phyloP scores from a whole-genome alignment of 768 basidiomycete species.

The Russula abietina region DNA sequence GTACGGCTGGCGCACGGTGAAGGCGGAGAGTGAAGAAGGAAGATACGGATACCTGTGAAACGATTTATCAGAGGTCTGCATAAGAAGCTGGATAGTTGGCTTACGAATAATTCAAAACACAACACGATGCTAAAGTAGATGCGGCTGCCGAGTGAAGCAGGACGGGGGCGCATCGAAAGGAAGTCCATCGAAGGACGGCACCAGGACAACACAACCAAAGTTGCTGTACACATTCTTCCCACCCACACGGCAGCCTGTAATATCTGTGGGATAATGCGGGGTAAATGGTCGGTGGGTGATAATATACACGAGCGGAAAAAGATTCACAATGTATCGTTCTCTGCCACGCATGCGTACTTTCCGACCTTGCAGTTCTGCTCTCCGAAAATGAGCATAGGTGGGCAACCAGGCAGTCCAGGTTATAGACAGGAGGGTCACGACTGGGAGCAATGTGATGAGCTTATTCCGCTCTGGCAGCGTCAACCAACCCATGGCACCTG shows the following conservation, averaged over 20 bases:
- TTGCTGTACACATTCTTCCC: constrained; percentile 46
- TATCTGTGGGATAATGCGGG: constrained; percentile 35
- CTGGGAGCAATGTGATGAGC: constrained; percentile 38
- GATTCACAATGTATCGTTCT: constrained; percentile 52
- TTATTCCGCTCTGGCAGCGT: background rate
- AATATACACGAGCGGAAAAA: background rate
- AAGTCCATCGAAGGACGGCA: constrained; percentile 38
- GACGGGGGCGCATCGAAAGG: constrained; percentile 34
- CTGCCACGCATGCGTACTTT: constrained; percentile 64
- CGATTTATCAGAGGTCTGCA: background rate
- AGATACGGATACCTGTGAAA: constrained; percentile 41
- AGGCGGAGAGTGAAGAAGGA: constrained; percentile 55
- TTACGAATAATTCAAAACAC: constrained; percentile 51
- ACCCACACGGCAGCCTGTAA: constrained; percentile 59
- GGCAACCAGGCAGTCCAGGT: constrained; percentile 87
- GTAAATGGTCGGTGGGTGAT: background rate
- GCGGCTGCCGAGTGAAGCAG: constrained; percentile 34
- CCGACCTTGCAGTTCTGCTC: constrained; percentile 63
- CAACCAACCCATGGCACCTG: constrained; percentile 14
- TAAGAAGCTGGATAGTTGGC: constrained; percentile 26
- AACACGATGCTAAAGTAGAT: constrained; percentile 46
- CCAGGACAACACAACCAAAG: constrained; percentile 40
- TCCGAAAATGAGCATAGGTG: constrained; percentile 56
- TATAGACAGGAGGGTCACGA: constrained; percentile 51
- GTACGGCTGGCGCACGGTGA: constrained; percentile 64